Evolutionary conservation across 306 rosid genomes (phyloP), one percentile per base, ranked within the genome.

Genomic region (Inga laurina): DNA sequence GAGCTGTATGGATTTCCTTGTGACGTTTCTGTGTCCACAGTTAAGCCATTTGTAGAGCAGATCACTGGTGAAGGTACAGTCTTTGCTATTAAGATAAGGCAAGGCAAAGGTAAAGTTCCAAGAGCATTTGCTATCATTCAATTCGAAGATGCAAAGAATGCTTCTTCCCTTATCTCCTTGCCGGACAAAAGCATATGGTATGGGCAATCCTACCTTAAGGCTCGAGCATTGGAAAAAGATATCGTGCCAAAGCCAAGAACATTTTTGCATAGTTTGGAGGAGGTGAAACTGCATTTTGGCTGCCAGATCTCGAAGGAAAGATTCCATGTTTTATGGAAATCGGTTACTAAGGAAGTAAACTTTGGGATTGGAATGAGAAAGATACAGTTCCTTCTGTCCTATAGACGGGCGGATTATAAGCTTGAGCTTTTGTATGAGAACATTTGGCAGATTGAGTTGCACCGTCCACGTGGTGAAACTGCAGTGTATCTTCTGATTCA

Each of bases 61-160:
- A 15, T 51, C 79, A 89, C 91, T 1, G 98, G 97, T 69, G 30
- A 84, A 79, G 96, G 84, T 79, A 88, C 90, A 77, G 84, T 92
- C 27, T 84, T n/a, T 73, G 92, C 92, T 75, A 77, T 90, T 18
- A 92, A 87, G 85, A 2, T 89, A 45, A 90, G 95, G 74, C 73
- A 15, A 32, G 78, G 86, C 35, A 88, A 81, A 78, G 81, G 79
- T 8, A 66, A 56, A 44, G 32, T 67, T 67, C 24, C 24, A 48
- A 87, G 91, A 80, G 84, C 88, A 64, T 86, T 4, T 87, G 98
- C 97, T 51, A 89, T 85, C 48, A 86, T 95, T 66, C 98, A 93
- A 81, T 95, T 95, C 85, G 84, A 72, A 35, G 18, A 73, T 1
- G 51, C 45, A 66, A 13, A 45, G 34, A 51, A 4, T 59, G 95